These are phyloP conservation scores for Phaseolus coccineus DNA, from an alignment of 331 rosid species.

Conservation along the genomic window DNA sequence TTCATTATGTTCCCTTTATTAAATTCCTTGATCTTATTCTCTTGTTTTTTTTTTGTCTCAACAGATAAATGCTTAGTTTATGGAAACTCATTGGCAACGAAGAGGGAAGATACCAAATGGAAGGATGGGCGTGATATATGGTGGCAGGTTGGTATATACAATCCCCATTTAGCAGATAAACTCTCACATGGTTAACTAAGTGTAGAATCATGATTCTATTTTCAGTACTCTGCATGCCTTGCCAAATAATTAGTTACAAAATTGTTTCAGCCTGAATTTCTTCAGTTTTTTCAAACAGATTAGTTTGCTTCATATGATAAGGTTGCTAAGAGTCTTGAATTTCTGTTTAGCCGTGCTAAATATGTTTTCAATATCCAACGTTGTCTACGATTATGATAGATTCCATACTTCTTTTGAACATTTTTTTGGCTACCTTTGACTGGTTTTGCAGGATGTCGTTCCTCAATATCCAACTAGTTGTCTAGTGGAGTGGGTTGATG, in stretches of 20 bases:
- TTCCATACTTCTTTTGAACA: background rate
- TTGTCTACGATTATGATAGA: conserved; percentile 31
- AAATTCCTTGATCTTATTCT: conserved; percentile 22
- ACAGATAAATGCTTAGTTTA: conserved; percentile 79
- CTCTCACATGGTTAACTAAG: conserved; percentile 21
- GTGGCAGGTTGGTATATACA: conserved; percentile 89
- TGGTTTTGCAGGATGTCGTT: conserved; percentile 72
- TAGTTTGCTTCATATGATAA: conserved; percentile 25
- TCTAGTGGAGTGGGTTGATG: conserved; percentile 97
- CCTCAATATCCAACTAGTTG: conserved; percentile 78
- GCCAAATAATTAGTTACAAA: background rate
- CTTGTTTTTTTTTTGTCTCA: conserved; percentile 32
- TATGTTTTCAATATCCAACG: conserved; percentile 39
- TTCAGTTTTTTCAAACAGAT: conserved; percentile 23
- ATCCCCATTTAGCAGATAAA: background rate
- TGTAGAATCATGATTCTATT: conserved; percentile 38
- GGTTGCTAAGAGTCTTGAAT: conserved; percentile 17
- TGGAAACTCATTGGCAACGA: conserved; percentile 71
- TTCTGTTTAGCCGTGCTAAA: conserved; percentile 11
- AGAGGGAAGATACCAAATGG: conserved; percentile 81
- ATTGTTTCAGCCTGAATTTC: conserved; percentile 20
- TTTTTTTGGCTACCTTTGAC: conserved; percentile 38
- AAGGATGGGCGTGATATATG: conserved; percentile 83
- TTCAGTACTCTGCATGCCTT: conserved; percentile 13
- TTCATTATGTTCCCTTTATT: conserved; percentile 26